Conservation (phyloP, 2,329 filamentous ascomycete species). For the Diaporthe velutina region DNA sequence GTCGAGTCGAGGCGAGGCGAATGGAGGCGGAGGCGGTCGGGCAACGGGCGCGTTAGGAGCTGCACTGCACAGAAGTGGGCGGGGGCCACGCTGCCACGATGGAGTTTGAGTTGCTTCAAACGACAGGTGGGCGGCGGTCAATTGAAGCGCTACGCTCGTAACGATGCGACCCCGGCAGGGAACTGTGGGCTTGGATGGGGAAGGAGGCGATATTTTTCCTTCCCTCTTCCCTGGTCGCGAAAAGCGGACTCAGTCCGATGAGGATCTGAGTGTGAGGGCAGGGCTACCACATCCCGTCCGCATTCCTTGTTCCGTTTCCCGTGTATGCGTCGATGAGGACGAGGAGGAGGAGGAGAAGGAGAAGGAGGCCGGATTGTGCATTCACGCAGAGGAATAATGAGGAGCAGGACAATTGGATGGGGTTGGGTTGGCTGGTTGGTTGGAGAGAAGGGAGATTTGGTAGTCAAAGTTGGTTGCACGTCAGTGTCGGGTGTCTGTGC, state of each 20-base stretch:
- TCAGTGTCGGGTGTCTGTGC: constrained; percentile 17
- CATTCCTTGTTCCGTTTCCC: constrained; percentile 13
- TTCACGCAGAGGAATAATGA: constrained; percentile 1
- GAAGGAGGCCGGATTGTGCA: not conserved
- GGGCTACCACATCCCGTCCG: constrained; percentile 38
- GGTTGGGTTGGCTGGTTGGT: not conserved
- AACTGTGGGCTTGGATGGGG: constrained; percentile 33
- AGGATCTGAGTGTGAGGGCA: constrained; percentile 39
- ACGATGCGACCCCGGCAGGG: constrained; percentile 31
- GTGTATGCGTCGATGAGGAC: not conserved
- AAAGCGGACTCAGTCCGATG: constrained; percentile 39
- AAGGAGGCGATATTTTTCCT: constrained; percentile 32
- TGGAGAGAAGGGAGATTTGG: not conserved
- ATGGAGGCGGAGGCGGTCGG: constrained; percentile 29
- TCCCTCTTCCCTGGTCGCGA: constrained; percentile 5
- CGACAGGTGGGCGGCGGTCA: constrained; percentile 35
- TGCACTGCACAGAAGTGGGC: constrained; percentile 18
- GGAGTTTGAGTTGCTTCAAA: constrained; percentile 26
- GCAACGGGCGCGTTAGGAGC: not conserved
- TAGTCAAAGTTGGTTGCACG: constrained; percentile 14
- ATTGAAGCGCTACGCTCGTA: constrained; percentile 37
- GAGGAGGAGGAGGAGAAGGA: not conserved
- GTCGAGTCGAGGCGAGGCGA: constrained; percentile 23
- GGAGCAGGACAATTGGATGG: constrained; percentile 12
- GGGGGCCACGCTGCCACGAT: constrained; percentile 33